Conservation (phyloP, 345 rosid genomes). For the Zanthoxylum bungeanum region DNA sequence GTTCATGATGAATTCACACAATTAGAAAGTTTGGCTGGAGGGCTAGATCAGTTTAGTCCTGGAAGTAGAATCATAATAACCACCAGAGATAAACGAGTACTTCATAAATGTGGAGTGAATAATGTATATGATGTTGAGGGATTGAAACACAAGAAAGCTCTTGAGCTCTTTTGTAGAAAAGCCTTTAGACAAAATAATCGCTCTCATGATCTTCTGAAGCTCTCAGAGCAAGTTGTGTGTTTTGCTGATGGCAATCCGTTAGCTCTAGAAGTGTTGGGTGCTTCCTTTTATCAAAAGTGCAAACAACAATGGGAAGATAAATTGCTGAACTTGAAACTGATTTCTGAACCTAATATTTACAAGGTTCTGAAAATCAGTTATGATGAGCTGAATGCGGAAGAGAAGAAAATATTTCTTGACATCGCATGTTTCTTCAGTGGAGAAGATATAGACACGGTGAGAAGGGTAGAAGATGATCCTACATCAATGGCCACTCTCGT, state of each 20-base stretch:
- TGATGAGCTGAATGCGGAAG: neutral
- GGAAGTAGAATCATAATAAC: slow-evolving; percentile 9
- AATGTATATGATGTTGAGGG: neutral
- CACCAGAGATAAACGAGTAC: neutral
- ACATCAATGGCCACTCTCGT: neutral
- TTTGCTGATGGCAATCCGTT: slow-evolving; percentile 20
- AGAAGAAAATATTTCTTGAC: slow-evolving; percentile 40
- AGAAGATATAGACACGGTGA: slow-evolving; percentile 5
- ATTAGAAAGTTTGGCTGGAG: neutral
- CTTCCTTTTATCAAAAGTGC: neutral
- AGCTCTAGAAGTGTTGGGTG: neutral
- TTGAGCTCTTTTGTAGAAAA: neutral
- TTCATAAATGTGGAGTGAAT: neutral
- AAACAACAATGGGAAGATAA: neutral
- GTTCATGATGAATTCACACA: neutral
- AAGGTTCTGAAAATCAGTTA: slow-evolving; percentile 16
- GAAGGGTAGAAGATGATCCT: slow-evolving; percentile 13
- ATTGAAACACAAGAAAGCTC: neutral
- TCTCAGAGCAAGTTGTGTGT: neutral
- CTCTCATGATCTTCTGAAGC: neutral
- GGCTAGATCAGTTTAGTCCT: neutral
- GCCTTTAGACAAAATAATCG: neutral
- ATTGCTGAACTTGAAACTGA: neutral
- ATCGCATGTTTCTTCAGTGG: slow-evolving; percentile 45
- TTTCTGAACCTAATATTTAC: neutral